phyloP scores from a whole-genome alignment of 2,329 filamentous ascomycete species.

The Aspergillus vadensis region DNA sequence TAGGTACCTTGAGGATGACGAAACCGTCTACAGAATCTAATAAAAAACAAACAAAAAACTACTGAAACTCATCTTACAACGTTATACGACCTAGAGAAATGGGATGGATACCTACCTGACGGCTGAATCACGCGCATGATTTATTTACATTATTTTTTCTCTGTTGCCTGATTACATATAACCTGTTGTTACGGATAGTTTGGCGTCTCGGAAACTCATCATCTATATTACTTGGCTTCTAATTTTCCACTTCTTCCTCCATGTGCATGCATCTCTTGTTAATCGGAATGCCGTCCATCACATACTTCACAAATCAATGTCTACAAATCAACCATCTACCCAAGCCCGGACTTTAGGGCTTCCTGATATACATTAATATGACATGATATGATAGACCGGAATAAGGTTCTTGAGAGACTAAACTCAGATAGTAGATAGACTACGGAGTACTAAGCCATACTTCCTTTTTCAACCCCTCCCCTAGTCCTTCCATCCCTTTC shows the following conservation, averaged over 20 bases:
- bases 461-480: neutral
- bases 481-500: no score
- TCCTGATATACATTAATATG: neutral
- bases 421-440: neutral
- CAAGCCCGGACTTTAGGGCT: neutral
- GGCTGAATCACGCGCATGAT: neutral
- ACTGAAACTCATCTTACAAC: neutral
- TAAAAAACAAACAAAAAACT: neutral
- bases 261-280: neutral
- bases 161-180: neutral
- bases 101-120: neutral
- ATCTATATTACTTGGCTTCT: neutral
- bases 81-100: slow-evolving; percentile 2
- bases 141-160: neutral
- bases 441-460: no score
- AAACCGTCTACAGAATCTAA: slow-evolving; percentile 71
- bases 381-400: neutral
- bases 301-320: neutral
- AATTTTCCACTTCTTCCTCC: neutral
- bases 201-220: slow-evolving; percentile 12
- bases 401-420: neutral
- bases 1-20: slow-evolving; percentile 54
- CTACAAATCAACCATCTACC: no score
- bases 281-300: no score
- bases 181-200: slow-evolving; percentile 10